Base-by-base conservation (phyloP, 306 rosid species). In the Clitoria ternatea region DNA sequence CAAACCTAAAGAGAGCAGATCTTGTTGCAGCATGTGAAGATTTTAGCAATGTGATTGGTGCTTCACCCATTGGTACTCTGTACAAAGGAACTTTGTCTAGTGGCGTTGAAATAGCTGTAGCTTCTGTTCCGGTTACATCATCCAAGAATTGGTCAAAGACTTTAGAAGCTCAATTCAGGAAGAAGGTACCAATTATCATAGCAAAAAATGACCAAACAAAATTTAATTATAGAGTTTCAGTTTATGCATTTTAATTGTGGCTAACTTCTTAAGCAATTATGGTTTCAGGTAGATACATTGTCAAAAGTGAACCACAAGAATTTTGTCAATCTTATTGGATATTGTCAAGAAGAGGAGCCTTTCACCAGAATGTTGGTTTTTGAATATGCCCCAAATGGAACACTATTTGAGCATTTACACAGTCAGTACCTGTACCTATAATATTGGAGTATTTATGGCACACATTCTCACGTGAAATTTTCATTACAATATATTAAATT, bases 321-420 rank as follows among this genome's bases (percentile, higher is more conserved):
- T 61, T 90, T 94, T 78, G 88, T 90, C 80, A 94, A 82, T 76
- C 88, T 94, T 22, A 79, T 94, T 83, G 97, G 98, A 26, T 84
- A 66, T 63, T 94, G 97, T 23, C 79, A 81, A 81, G 98, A 94
- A 85, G 88, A 90, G 10, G 83, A 83, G 15, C 98, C 97, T 73
- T 90, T 94, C 82, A 87, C 95, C 19, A 80, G 97, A 81, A 90
- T 94, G 95, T 52, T 94, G 86, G 97, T 94, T 82, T 94, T 90
- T 45, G 97, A 94, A 79, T 94, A 94, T 53, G 95, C 96, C 24
- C 95, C 97, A 1, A 94, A 88, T n/a, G 98, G 98, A 72, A 85
- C 98, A 19, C 85, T 94, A n/a, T 90, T 84, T 64, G 97, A 94
- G 89, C 98, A 90, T 83, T 83, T 94, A 52, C 97, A 90, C 61